These are phyloP conservation scores for Amaranthus cruentus DNA, from an alignment of 148 eudicot species.

Conservation along the genomic window DNA sequence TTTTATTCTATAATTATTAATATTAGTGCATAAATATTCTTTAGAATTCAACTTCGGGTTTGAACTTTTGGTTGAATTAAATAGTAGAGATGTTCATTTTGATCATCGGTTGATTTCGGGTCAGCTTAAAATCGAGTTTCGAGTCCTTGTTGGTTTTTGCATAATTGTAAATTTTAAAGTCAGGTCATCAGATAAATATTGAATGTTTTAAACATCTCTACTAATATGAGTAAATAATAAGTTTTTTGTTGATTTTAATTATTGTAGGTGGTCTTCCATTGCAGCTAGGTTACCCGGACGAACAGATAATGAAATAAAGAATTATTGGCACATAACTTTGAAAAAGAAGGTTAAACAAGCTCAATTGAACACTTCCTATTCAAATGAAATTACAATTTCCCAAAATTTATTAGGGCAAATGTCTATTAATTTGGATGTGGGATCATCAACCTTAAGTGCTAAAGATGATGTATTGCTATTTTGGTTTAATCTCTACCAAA, in stretches of 20 bases:
- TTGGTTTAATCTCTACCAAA: neutral
- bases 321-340: conserved; percentile 26
- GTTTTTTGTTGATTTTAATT: neutral
- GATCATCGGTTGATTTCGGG: too few relatives aligned
- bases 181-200: too few relatives aligned
- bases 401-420: neutral
- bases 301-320: conserved; percentile 33
- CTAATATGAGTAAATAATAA: too few relatives aligned
- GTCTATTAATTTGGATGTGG: neutral
- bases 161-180: too few relatives aligned
- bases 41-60: too few relatives aligned
- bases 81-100: too few relatives aligned
- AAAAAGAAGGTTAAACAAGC: conserved; percentile 17
- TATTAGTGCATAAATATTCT: too few relatives aligned
- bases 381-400: neutral
- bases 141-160: too few relatives aligned
- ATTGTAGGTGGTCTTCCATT: conserved; percentile 30
- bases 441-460: neutral
- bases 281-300: conserved; percentile 30
- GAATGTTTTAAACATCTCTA: too few relatives aligned
- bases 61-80: too few relatives aligned
- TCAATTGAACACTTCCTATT: neutral
- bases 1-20: too few relatives aligned
- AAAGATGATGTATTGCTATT: neutral
- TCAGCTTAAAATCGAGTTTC: too few relatives aligned